These are phyloP conservation scores for Prunus dulcis DNA, from an alignment of 306 rosid genomes.

Conservation along the genomic window DNA sequence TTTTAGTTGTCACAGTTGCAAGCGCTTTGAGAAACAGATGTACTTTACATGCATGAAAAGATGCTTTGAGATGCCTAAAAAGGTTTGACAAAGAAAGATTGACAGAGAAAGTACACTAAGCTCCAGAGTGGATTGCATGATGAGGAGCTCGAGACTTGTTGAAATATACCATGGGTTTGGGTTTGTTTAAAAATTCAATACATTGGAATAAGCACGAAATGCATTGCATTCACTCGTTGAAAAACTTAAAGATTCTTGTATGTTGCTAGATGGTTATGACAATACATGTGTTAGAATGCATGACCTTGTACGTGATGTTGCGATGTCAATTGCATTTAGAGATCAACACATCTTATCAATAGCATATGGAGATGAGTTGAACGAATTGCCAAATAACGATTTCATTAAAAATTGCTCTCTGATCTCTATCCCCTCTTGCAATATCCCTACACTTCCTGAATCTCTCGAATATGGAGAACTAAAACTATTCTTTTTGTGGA, in stretches of 20 bases:
- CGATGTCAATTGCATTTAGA: background rate
- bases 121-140: slow-evolving; percentile 18
- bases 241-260: slow-evolving; percentile 13
- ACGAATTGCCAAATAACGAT: slow-evolving; percentile 8
- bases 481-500: background rate
- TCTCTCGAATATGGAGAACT: background rate
- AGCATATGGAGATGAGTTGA: slow-evolving; percentile 1
- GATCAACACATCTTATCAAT: slow-evolving; percentile 9
- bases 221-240: slow-evolving; percentile 13
- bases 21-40: slow-evolving; percentile 14
- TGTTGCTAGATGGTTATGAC: slow-evolving; percentile 8
- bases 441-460: background rate
- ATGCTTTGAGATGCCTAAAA: background rate
- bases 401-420: slow-evolving; percentile 9
- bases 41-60: background rate
- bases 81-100: background rate
- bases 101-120: background rate
- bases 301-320: slow-evolving; percentile 23
- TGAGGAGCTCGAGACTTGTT: slow-evolving; percentile 29
- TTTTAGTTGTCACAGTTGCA: slow-evolving; percentile 37
- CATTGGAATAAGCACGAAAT: slow-evolving; percentile 10
- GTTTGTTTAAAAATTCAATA: slow-evolving; percentile 4
- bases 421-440: background rate
- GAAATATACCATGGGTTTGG: slow-evolving; percentile 27
- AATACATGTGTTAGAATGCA: background rate